Evolutionary conservation across 2,329 filamentous ascomycete species (phyloP), one percentile per base, ranked within the genome.

Genomic region (Ceratocystis smalleyi): DNA sequence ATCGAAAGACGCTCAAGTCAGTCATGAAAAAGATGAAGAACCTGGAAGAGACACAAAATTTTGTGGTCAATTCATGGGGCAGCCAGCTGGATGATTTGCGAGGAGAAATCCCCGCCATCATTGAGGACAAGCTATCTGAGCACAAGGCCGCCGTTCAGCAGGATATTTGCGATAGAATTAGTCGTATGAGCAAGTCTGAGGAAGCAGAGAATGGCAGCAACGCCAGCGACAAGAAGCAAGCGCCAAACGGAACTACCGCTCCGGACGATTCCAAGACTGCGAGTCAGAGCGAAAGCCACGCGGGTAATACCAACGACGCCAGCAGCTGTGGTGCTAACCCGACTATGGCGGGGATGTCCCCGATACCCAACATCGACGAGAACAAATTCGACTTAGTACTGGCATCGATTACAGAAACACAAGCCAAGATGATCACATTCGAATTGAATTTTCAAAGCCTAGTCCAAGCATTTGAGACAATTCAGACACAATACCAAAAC

Each of bases 11-110:
- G 7, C 35, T 61, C 8, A 40, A 61, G 32, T 35, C 19, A 40
- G 32, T 61, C 4, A 51, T 54, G 32, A 61, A 64, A 43, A 61
- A 54, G 55, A 27, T 54, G 63, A 64, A 64, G 40, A 51, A 43
- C 43, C 22, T 55, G 35, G 63, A 64, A n/a, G 63, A 64, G 43
- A 64, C 59, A 3, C 43, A 61, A 12, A 32, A 19, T 10, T 43
- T 61, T 59, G 59, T 61, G 22, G 55, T 61, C 12, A 43, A 43
- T 17, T 61, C 63, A n/a, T 61, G 63, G 63, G 57, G 57, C 22
- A 51, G 47, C 15, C 62, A 63, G 35, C 17, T 63, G 4, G 62
- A 63, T 40, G 62, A 63, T 43, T 51, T 63, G 12, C 62, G 62
- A 5, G 47, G n/a, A 6, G 62, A 63, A 59, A 54, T 63, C 6